Evolutionary conservation across 1,284 basidiomycete species (phyloP), one percentile per base, ranked within the genome.

Genomic region (Cutaneotrichosporon daszewskae): DNA sequence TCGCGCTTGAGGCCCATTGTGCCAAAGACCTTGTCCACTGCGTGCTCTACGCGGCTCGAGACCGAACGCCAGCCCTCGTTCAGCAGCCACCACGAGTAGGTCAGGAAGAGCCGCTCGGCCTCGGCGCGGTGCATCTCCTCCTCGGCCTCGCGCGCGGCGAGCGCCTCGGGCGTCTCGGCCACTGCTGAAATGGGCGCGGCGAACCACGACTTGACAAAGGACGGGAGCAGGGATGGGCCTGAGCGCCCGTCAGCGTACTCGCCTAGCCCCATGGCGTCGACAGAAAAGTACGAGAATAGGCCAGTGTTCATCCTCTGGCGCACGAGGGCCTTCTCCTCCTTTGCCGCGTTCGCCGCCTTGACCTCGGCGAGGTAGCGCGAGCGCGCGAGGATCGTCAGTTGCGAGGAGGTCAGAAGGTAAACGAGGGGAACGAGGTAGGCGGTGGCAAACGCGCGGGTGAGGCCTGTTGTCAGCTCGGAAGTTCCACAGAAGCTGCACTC

Each of bases 1-100:
- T 68, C 64, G 45, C 59, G 56, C 48, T 71, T 72, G n/a, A 72
- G 48, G 1, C 55, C 47, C 43, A 72, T 49, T 12, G 64, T 42
- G 32, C 63, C 65, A 45, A 68, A 68, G 9, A 68, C 62, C 34
- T 56, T 50, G 25, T 58, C 52, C 11, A 71, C 68, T 22, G 57
- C 62, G 1, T 28, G 22, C 26, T 66, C 62, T 1, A 69, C 65
- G 19, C 62, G 48, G 4, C 40, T 45, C 1, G 58, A 58, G 13
- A 72, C 38, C 16, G 45, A 52, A 28, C 55, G 59, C 69, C 69
- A 72, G 1, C 69, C 69, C 39, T 67, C 62, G 50, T 72, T 60
- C 23, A 72, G 48, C 6, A 71, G 49, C 68, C 68, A 71, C 69
- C 69, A 72, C 26, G 64, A 67, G 50, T 67, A 69, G 5, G 59